Evolutionary conservation across 2,329 filamentous ascomycete genomes (phyloP), one percentile per base, ranked within the genome.

Genomic region (Huntiella abstrusa): DNA sequence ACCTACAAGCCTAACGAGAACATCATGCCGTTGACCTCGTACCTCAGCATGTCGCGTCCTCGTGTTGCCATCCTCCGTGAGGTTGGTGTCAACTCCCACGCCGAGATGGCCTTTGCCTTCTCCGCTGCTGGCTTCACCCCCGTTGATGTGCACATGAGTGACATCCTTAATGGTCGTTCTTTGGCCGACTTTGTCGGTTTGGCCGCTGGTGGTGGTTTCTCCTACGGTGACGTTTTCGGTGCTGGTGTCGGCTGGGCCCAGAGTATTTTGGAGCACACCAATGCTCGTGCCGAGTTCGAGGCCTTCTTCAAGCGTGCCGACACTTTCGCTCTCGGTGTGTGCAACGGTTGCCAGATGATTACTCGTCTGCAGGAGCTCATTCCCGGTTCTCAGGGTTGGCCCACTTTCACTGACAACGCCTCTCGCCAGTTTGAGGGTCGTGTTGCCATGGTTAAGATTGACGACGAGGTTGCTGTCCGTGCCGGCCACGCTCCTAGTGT

Each of bases 51-150:
- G 52, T 69, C 68, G 57, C 55, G 62, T 65, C 78, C 84, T 51
- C 54, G 57, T 53, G 87, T 98, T 17, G 91, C 91, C 38, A 93
- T 98, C 54, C 75, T 98, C 16, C 75, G 91, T 57, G 91, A 96
- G 62, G 86, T 95, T 61, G 91, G 91, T 59, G 84, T 94, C 54
- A 96, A 98, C 64, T 84, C 87, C 37, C 77, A 95, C 56, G 79
- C 85, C n/a, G 91, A 98, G 62, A 93, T 98, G 84, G 91, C 91
- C 1, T 96, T 93, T 57, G 86, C 87, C 42, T 96, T 96, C 70
- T 78, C 81, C 53, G 77, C 78, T 33, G 88, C 91, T 38, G 88
- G 88, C 34, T 96, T 96, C 65, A 80, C 86, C 43, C 77, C 87
- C 11, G 75, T 96, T 41, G 88, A 98, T 57, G 80, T 96, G 1